A percentile compares a stretch with the other conserved stretches of the same genome.
Conservation (phyloP, 805 yeast species). For the Metschnikowia picachoensis region DNA sequence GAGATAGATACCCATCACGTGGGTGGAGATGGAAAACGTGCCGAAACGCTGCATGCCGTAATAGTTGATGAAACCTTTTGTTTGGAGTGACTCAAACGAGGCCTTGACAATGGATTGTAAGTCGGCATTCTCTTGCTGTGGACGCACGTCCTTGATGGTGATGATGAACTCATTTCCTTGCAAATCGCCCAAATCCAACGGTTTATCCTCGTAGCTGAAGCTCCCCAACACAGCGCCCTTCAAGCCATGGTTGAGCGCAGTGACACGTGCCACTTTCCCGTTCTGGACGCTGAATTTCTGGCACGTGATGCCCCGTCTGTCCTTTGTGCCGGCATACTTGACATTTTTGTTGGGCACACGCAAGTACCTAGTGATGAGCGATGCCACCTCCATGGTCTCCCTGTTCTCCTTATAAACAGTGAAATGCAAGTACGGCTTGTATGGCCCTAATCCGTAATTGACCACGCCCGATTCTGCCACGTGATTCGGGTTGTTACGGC, state of each 20-base stretch:
- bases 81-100: slow-evolving; percentile 55
- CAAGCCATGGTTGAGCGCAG: slow-evolving; percentile 68
- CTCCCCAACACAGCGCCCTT: slow-evolving; percentile 80
- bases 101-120: slow-evolving; percentile 45
- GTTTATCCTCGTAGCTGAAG: slow-evolving; percentile 59
- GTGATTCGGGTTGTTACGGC: slow-evolving; percentile 36
- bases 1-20: slow-evolving; percentile 71
- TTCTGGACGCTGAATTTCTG: slow-evolving; percentile 71
- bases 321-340: slow-evolving; percentile 93
- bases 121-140: slow-evolving; percentile 23
- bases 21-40: slow-evolving; percentile 90
- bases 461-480: slow-evolving; percentile 50
- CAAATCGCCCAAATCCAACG: slow-evolving; percentile 76
- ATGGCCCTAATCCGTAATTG: slow-evolving; percentile 71
- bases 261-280: slow-evolving; percentile 70
- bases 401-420: slow-evolving; percentile 89
- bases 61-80: slow-evolving; percentile 84
- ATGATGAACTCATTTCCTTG: slow-evolving; percentile 86
- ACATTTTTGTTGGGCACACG: slow-evolving; percentile 68
- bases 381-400: slow-evolving; percentile 95
- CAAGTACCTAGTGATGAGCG: slow-evolving; percentile 65
- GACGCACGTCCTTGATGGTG: slow-evolving; percentile 69
- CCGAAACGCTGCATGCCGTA: slow-evolving; percentile 99
- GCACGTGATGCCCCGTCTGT: slow-evolving; percentile 91
- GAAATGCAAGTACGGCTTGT: slow-evolving; percentile 66